Base-by-base conservation (phyloP, 192 early-diverging fungal genomes). In the Diversispora eburnea region DNA sequence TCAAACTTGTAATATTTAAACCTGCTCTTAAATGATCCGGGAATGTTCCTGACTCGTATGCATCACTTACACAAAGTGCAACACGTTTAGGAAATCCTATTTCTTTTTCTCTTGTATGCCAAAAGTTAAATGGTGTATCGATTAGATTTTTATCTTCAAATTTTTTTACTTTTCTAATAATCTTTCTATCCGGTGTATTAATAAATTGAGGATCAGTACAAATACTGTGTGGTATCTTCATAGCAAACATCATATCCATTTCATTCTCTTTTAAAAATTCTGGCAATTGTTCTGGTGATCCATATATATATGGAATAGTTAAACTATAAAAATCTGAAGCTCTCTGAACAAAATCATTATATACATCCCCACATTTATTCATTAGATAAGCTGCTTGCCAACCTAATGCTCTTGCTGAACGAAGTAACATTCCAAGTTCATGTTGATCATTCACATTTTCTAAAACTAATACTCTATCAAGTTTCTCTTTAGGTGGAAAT, bases 181-280 rank as follows among this genome's bases (percentile, higher is more conserved):
- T 64, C 3, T n/a, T 43, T 7, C 43, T 64, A 69, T 69, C 46
- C 19, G 67, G 25, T 8, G 20, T 46, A 25, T 51, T 9, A 25
- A 52, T 33, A 0, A 47, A 20, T 15, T 42, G 15, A 15, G 49
- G 41, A 19, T 52, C 19, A 33, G 47, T 3, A 25, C 25, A n/a
- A 41, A 64, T 25, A 47, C 54, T 12, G 4, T 12, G 8, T 49
- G 74, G 77, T 7, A 71, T 43, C 41, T 75, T 73, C 65, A 77
- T 74, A n/a, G 78, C 81, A n/a, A 79, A 47, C 5, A 82, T 15
- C 3, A 79, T 76, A 41, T 76, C 76, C 42, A 82, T 55, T 9
- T 65, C 74, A 42, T 78, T 66, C 0, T 51, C 19, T 39, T 66
- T 12, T 49, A 80, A 17, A 52, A 70, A 72, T 0, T 41, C 22